Conservation (phyloP, 768 basidiomycete species). For the Pleurotus salmoneostramineus region DNA sequence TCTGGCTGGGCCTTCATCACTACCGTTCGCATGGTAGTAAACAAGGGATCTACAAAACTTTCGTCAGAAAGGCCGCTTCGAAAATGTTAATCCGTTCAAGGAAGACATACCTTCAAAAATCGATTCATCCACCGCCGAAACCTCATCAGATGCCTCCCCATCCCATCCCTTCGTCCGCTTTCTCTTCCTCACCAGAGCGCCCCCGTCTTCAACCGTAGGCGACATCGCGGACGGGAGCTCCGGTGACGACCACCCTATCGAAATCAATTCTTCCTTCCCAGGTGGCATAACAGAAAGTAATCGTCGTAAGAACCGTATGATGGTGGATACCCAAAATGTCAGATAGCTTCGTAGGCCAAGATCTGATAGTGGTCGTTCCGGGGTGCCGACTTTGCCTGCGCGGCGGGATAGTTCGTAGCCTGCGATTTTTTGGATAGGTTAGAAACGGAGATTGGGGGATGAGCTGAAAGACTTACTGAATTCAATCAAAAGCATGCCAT, state of each 20-base stretch:
- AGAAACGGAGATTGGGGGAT: too few relatives aligned
- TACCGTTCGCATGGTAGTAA: constrained; percentile 51
- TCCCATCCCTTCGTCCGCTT: constrained; percentile 68
- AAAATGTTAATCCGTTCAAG: too few relatives aligned
- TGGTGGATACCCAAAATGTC: constrained; percentile 79
- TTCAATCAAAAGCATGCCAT: constrained; percentile 95
- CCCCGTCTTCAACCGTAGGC: constrained; percentile 24
- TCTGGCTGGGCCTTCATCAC: constrained; percentile 57
- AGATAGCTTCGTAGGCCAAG: constrained; percentile 90
- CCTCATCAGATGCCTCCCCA: constrained; percentile 50
- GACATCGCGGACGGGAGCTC: constrained; percentile 32
- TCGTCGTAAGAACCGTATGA: constrained; percentile 83
- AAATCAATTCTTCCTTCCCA: constrained; percentile 41
- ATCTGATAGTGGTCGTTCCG: constrained; percentile 93
- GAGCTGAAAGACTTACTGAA: constrained; percentile 64
- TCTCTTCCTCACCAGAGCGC: constrained; percentile 32
- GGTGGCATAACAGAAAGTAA: constrained; percentile 60
- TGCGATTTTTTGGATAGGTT: constrained; percentile 21
- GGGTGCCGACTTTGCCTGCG: constrained; percentile 79
- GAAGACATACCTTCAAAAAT: too few relatives aligned
- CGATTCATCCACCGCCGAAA: constrained; percentile 16
- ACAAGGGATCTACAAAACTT: constrained; percentile 39
- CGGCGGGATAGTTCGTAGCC: constrained; percentile 91
- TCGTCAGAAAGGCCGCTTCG: too few relatives aligned
- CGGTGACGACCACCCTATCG: constrained; percentile 35